These are phyloP conservation scores for Takashimella tepidaria DNA, from an alignment of 1,284 basidiomycete species.

Conservation along the genomic window DNA sequence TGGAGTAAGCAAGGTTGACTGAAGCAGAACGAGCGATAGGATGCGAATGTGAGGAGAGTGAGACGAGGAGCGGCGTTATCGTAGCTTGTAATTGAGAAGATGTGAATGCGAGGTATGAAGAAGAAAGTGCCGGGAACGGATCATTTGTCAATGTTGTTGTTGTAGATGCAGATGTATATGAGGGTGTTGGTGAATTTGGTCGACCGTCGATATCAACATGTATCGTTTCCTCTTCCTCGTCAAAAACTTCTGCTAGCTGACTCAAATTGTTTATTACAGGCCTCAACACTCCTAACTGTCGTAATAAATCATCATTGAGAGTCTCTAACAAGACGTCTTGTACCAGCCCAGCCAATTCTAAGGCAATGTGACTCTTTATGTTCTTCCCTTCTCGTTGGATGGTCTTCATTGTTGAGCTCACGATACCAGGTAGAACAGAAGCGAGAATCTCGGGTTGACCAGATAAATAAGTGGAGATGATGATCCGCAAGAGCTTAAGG, in stretches of 20 bases:
- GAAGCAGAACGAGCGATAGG: conserved; percentile 35
- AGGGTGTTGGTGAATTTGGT: conserved; percentile 17
- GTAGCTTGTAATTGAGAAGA: conserved; percentile 41
- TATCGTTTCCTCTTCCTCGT: conserved; percentile 23
- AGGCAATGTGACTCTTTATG: conserved; percentile 46
- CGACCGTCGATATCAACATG: conserved; percentile 8
- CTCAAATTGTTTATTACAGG: conserved; percentile 48
- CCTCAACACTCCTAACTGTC: conserved; percentile 57
- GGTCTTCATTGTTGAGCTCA: conserved; percentile 67
- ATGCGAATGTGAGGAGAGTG: conserved; percentile 41
- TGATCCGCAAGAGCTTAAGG: conserved; percentile 56
- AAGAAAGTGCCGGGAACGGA: conserved; percentile 40
- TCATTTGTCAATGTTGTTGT: conserved; percentile 6
- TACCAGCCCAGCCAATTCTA: conserved; percentile 58
- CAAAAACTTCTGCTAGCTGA: conserved; percentile 26
- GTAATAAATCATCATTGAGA: conserved; percentile 58
- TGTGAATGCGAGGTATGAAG: conserved; percentile 46
- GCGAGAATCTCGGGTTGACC: conserved; percentile 55
- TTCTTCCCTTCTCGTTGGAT: conserved; percentile 39
- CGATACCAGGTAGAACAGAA: conserved; percentile 71
- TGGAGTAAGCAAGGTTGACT: conserved; percentile 53
- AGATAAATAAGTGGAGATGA: conserved; percentile 60
- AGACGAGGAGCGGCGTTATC: conserved; percentile 36
- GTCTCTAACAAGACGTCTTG: conserved; percentile 49
- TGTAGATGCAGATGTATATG: conserved; percentile 5